Evolutionary conservation across 2,329 filamentous ascomycete species (phyloP), one percentile per base, ranked within the genome.

Genomic region (Alternaria brassicae): DNA sequence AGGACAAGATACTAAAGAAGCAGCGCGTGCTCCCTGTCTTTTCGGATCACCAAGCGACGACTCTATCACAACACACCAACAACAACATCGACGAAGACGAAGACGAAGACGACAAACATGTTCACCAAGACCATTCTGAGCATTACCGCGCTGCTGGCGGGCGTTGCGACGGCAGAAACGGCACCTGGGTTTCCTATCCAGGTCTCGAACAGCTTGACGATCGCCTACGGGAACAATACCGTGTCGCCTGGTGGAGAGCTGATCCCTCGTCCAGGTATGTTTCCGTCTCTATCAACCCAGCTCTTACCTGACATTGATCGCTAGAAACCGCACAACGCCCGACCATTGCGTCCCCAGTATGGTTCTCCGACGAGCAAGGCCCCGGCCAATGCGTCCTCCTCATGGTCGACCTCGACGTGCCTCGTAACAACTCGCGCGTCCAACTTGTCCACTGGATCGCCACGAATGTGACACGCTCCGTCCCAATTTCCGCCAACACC

Each of bases 361-460:
- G 63, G 63, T 58, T 42, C 8, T 21, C 53, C 17, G 48, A 36
- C 44, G 61, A 58, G 13, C 47, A 47, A 36, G 68, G 48, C 50
- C 42, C 45, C 8, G 48, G 49, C n/a, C 51, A 48, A 10, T 71
- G 57, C 47, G 44, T 77, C 39, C 62, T 77, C 34, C 57, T 74
- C 45, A 70, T 76, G 63, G 65, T 77, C 40, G 74, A 77, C 63
- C 57, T 62, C 41, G 74, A 77, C 58, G 73, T 76, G 0, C 73
- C 74, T 8, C 62, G 65, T 25, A 77, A 77, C 65, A 63, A 63
- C 53, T 70, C 64, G 2, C 72, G 74, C 48, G 66, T 74, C 6
- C 67, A 70, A 23, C 67, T 74, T 13, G 62, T 77, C 17, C 73
- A 76, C 65, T 77, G 74, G 73, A 66, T 76, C 47, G 69, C 66